These are phyloP conservation scores for Cyberlindnera amylophila DNA, from an alignment of 805 yeast genomes.

Conservation along the genomic window DNA sequence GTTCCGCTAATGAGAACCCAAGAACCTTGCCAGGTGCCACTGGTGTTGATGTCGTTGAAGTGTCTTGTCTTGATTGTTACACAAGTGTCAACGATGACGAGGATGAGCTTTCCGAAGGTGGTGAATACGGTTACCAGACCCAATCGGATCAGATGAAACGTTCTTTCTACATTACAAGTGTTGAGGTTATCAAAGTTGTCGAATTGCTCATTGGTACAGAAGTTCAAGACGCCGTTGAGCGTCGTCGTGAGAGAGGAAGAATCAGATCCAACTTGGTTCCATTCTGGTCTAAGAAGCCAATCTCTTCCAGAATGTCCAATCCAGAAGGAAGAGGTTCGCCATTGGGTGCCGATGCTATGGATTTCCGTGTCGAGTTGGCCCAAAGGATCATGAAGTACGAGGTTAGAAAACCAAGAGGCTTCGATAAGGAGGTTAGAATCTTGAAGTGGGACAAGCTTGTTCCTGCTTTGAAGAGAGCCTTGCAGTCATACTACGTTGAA, in stretches of 20 bases:
- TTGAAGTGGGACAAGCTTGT: constrained; percentile 56
- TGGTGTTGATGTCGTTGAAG: constrained; percentile 52
- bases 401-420: constrained; percentile 60
- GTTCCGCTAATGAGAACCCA: constrained; percentile 47
- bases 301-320: constrained; percentile 36
- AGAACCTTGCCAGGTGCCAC: constrained; percentile 31
- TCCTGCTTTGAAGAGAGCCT: constrained; percentile 59
- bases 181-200: constrained; percentile 63
- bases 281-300: constrained; percentile 61
- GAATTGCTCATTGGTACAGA: constrained; percentile 55
- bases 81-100: constrained; percentile 32
- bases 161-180: constrained; percentile 52
- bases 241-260: constrained; percentile 62
- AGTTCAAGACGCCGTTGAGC: constrained; percentile 42
- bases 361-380: constrained; percentile 51
- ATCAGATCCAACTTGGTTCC: constrained; percentile 64
- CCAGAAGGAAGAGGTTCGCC: constrained; percentile 16
- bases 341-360: constrained; percentile 25
- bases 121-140: constrained; percentile 29
- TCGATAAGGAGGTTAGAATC: constrained; percentile 64
- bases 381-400: constrained; percentile 63
- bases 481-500: constrained; percentile 62
- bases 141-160: constrained; percentile 10
- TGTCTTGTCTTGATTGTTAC: constrained; percentile 52
- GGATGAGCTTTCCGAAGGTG: constrained; percentile 29